Base-by-base conservation (phyloP, 2,329 filamentous ascomycete species). In the Rhexocercosporidium sp. region DNA sequence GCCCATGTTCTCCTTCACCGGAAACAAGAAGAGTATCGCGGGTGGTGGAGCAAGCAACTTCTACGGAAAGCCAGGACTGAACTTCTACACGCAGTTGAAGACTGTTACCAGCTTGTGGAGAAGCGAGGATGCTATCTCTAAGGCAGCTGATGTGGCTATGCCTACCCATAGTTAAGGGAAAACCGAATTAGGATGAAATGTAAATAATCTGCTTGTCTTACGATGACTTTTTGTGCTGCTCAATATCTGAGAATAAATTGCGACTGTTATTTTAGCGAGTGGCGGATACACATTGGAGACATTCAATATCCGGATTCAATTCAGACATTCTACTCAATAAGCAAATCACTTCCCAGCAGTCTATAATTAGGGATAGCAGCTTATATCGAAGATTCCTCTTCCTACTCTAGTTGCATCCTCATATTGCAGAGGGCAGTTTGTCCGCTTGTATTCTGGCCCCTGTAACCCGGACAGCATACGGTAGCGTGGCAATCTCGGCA, bases 11-110 rank as follows among this genome's bases (percentile, higher is more conserved):
- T 89, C 86, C 65, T 91, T 92, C 78, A 91, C 89, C 31, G 89
- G 88, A 53, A 91, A 91, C 83, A 95, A 99, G 90, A 94, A 92
- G 86, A 93, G 90, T 76, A 85, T 98, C 66, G 96, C 96, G 0
- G 96, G 95, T 64, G 94, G 94, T 62, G 95, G 96, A 69, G 92
- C 92, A 44, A 97, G 88, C 82, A 97, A 94, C 18, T 98, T 99
- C 79, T 99, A 99, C 81, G 96, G 96, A 72, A 92, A 92, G 81
- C 93, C 94, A 0, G 96, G 95, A 27, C 81, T 99, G 78, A 90
- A 92, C 78, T 99, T 99, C 79, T 98, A 97, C 81, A 99, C 96
- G 3, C 96, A 98, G 82, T 87, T 92, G 77, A 98, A 99, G 92
- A 99, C 96, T 2, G 96, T 99, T 59, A 99, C 96, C 62, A 91